Evolutionary conservation across 495 filamentous ascomycete genomes (phyloP), one percentile per base, ranked within the genome.

Genomic region (Hyaloscypha bicolor): DNA sequence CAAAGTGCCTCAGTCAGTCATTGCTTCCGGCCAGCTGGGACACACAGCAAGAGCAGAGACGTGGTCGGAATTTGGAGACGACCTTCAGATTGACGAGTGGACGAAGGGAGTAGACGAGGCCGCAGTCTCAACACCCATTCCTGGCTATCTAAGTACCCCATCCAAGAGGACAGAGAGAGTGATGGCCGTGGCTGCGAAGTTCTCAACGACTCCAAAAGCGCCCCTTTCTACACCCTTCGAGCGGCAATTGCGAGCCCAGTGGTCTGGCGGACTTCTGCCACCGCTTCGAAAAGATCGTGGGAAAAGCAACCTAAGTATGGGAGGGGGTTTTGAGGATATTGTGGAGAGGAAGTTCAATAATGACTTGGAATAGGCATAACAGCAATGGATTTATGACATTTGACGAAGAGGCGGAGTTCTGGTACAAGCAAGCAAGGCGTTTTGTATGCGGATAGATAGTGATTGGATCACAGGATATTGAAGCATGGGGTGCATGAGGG

Each of bases 151-250:
- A 61, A 81, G 75, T 52, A 88, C 86, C 8, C 86, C 86, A 35
- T 87, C 86, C 6, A 87, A 83, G 73, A 77, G 83, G 71, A 81
- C 82, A 32, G 82, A 84, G 37, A 76, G 83, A 33, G 83, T 83
- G 14, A 83, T 78, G 69, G 79, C 79, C 22, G 71, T 87, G 48
- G 81, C 81, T 14, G 79, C 64, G 33, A 66, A 53, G 32, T 69
- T 61, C 31, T 76, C 74, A 33, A 76, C 74, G 0, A 76, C 74
- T 6, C 74, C 74, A 8, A 67, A 60, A 53, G 71, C 69, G n/a
- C 69, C 74, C 30, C 62, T 73, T 11, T 67, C 74, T 21, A 75
- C 74, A 14, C 73, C 74, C n/a, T 72, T 72, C 30, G 71, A 75
- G 48, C 60, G 66, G 9, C 72, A 73, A 19, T 53, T 75, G 9